phyloP scores from a whole-genome alignment of 176 grass and related monocot species.

The Tuctoria greenei region DNA sequence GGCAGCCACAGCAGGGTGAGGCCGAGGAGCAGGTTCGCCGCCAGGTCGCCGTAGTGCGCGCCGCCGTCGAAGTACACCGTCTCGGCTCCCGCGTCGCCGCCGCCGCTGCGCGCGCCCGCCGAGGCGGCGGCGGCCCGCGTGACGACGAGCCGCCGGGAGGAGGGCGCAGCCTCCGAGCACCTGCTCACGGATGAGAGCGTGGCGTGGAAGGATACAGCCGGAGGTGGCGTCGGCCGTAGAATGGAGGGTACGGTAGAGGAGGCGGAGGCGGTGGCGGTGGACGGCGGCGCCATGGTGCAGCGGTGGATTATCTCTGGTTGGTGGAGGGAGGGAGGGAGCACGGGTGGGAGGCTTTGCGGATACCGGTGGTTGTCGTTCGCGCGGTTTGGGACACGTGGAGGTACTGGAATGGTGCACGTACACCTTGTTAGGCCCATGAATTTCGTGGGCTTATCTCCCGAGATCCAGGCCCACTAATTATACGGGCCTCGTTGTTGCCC shows the following conservation, averaged over 20 bases:
- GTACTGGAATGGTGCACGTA: not conserved
- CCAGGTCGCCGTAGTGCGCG: conserved; percentile 81
- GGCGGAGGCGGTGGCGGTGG: conserved; percentile 18
- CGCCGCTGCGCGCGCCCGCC: conserved; percentile 23
- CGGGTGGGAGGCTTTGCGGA: not conserved
- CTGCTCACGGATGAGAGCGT: not conserved
- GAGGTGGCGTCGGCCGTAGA: not conserved
- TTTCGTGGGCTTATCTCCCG: not conserved
- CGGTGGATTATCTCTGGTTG: conserved; percentile 25
- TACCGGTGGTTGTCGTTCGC: conserved; percentile 4
- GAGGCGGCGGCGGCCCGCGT: conserved; percentile 42
- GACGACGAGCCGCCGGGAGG: not conserved
- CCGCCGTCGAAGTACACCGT: conserved; percentile 91
- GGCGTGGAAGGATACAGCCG: conserved; percentile 16
- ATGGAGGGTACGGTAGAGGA: conserved; percentile 24
- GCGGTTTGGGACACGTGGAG: not conserved
- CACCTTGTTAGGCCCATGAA: not conserved
- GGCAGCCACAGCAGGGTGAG: conserved; percentile 92
- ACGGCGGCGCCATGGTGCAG: conserved; percentile 2
- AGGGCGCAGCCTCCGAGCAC: not conserved
- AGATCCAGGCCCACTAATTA: not conserved
- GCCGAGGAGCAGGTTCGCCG: conserved; percentile 72
- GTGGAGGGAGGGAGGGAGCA: not conserved
- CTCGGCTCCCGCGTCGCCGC: conserved; percentile 32
- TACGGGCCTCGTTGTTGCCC: not conserved